A percentile compares a stretch with the other conserved stretches of the same genome.
Conservation (phyloP, 306 rosid genomes). For the Bauhinia variegata region DNA sequence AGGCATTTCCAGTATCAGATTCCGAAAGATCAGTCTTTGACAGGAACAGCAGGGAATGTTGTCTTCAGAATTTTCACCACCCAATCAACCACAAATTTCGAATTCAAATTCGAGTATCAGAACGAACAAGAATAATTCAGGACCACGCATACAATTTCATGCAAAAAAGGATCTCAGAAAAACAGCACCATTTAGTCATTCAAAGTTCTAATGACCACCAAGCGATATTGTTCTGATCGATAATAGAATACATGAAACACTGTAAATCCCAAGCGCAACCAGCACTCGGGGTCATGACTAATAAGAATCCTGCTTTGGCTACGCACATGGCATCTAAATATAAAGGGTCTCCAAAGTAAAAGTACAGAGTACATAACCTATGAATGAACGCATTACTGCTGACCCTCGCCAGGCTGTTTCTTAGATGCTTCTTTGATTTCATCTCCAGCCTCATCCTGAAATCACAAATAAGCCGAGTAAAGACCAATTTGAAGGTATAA, state of each 20-base stretch:
- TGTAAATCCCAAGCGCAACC: constrained; percentile 41
- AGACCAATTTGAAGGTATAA: constrained; percentile 1
- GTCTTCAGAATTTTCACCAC: neutral
- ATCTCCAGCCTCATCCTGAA: constrained; percentile 89
- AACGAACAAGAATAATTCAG: constrained; percentile 9
- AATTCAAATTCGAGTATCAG: neutral
- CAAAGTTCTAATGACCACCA: constrained; percentile 37
- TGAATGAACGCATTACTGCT: constrained; percentile 44
- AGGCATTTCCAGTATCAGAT: no score
- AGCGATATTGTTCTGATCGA: constrained; percentile 50
- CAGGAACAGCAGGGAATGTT: neutral
- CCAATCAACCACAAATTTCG: neutral
- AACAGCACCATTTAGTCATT: constrained; percentile 1
- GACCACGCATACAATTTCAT: neutral
- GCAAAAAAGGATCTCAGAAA: constrained; percentile 21
- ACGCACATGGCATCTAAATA: constrained; percentile 51
- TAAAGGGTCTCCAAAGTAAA: neutral
- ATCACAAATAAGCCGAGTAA: constrained; percentile 12
- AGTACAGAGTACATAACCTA: constrained; percentile 51
- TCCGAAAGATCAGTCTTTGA: neutral
- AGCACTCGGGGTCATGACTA: constrained; percentile 40
- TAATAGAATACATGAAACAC: constrained; percentile 46
- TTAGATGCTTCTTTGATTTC: constrained; percentile 93
- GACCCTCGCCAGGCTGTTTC: constrained; percentile 66
- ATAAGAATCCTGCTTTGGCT: constrained; percentile 49